Evolutionary conservation across 371 early-diverging fungal genomes (phyloP), one percentile per base, ranked within the genome.

Genomic region (Apophysomyces ossiformis): DNA sequence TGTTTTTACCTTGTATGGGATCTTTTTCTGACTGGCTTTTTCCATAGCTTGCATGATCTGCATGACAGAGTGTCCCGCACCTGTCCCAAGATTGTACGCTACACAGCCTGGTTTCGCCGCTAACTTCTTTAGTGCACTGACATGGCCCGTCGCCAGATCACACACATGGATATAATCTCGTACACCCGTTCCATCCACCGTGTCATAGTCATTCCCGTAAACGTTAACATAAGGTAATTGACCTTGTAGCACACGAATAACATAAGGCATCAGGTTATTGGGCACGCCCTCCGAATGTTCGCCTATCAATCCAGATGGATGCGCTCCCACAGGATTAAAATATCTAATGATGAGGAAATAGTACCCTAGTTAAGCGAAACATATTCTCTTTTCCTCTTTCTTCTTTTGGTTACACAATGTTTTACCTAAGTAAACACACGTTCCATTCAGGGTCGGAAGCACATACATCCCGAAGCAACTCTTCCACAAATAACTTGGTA

Each of bases 301-400:
- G 46, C 97, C 97, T 66, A 97, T 91, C 63, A 84, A 60, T 38
- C 96, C 96, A 13, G 91, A 89, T 32, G 82, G 75, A 76, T 96
- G 96, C 0, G 97, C 96, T 16, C 94, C 93, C 6, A 92, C 89
- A 18, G 97, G 96, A 74, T 97, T 97, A 68, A 97, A 97, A 79
- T 94, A 97, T 46, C 89, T 76, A 65, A 26, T 26, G 32, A 26
- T 26, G 2, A 26, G 32, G 32, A 2, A 26, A 26, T 26, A 26
- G 32, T 2, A 26, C 32, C 73, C 39, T 38, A 57, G 36, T 12
- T 36, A 43, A 41, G 0, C 9, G 7, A 47, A 13, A 37, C 6
- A 56, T 21, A n/a, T 37, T 5, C n/a, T 2, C 9, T 35, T 35
- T 13, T 37, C 8, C 1, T 2, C n/a, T 12, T 12, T 15, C n/a